Evolutionary conservation across 306 rosid genomes (phyloP), one percentile per base, ranked within the genome.

Genomic region (Malus orientalis): DNA sequence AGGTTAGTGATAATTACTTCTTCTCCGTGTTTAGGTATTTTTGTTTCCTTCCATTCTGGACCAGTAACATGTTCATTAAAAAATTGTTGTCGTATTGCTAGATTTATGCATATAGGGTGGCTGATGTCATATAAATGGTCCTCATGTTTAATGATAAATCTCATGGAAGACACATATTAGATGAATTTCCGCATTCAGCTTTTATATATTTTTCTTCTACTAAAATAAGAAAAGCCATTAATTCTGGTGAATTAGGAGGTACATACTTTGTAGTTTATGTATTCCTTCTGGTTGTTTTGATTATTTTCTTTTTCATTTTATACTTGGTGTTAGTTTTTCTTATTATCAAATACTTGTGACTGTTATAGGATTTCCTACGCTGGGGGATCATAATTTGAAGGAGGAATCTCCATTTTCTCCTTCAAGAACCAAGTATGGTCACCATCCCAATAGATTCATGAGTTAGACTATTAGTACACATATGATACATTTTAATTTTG

Each of bases 341-440:
- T 38, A 62, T 79, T 75, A 74, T 65, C 78, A 49, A 45, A 68
- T 78, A 19, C 45, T 73, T 62, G 69, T 74, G 63, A 78, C 76
- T 79, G 78, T 55, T 30, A 40, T 81, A 92, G 97, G 84, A 68
- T 87, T 88, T 79, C 87, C 84, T 74, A 69, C 66, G 53, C 84
- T 88, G 71, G 91, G 87, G 69, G 99, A 95, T 85, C 89, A 81
- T 82, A 83, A 80, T 80, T 6, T 89, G 75, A 95, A 92, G 84
- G 97, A 89, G 75, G 97, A 95, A 80, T 89, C 97, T 60, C 80
- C 87, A 66, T 89, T 91, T 85, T 87, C 97, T 81, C 90, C 96
- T 63, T 76, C 92, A 73, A 87, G 99, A 82, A 88, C 81, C 85
- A 92, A 92, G 99, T 95, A 95, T 81, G 85, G 55, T 60, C 71